A percentile compares a stretch with the other conserved stretches of the same genome.
Evolutionary conservation across 352 stramenopile species (phyloP).

Genomic region (Globisporangium lucens): DNA sequence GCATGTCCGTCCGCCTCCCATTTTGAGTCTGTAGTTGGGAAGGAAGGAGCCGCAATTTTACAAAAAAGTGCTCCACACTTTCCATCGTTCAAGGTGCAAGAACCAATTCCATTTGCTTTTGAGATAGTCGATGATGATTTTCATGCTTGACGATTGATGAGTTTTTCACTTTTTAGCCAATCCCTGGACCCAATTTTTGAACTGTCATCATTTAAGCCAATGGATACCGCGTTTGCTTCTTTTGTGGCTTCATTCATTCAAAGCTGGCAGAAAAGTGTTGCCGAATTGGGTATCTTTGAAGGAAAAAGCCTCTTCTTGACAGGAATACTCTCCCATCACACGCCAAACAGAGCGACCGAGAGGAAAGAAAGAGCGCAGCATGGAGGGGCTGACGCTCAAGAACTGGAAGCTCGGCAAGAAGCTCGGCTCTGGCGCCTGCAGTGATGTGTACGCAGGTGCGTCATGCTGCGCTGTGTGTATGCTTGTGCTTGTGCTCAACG

Average conservation of each 20-base stretch:
- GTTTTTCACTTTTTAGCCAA: not conserved
- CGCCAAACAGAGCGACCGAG: not conserved
- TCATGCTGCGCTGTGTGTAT: not conserved
- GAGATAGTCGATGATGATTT: not conserved
- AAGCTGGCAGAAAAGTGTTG: not conserved
- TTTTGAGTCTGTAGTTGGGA: not conserved
- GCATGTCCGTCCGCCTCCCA: not conserved
- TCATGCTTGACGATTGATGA: not conserved
- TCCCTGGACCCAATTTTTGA: not conserved
- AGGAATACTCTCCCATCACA: not conserved
- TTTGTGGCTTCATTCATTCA: not conserved
- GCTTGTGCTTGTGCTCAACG: not conserved
- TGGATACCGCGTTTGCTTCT: not conserved
- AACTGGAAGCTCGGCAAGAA: slow-evolving; percentile 77
- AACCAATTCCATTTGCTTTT: not conserved
- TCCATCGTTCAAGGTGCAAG: not conserved
- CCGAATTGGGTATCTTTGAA: not conserved
- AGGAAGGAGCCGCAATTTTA: not conserved
- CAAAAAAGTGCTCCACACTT: not conserved
- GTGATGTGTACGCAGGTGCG: slow-evolving; percentile 74
- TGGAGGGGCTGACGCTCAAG: slow-evolving; percentile 77
- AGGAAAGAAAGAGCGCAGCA: slow-evolving; percentile 10
- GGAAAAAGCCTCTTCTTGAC: not conserved
- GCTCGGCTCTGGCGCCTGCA: slow-evolving; percentile 74
- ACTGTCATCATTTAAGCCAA: not conserved